These are phyloP conservation scores for Ballota nigra DNA, from an alignment of 257 asterid genomes.

Conservation along the genomic window DNA sequence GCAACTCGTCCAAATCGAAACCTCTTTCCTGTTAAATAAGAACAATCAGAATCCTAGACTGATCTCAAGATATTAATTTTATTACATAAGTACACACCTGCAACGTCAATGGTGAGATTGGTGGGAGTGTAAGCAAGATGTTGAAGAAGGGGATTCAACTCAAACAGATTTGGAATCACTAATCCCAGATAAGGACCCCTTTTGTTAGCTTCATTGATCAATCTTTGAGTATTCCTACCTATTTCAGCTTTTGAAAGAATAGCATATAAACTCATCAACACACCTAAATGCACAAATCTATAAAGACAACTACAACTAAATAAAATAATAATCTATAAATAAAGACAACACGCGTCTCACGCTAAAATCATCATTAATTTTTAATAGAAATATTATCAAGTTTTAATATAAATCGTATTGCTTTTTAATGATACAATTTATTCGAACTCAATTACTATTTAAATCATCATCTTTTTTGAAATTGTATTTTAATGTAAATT, in stretches of 20 bases:
- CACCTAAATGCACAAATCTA: background rate
- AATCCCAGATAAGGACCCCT: constrained; percentile 54
- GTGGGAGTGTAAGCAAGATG: constrained; percentile 38
- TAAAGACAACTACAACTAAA: no score
- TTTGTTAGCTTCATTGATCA: constrained; percentile 36
- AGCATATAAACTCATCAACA: background rate
- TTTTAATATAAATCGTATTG: no score
- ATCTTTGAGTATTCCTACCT: constrained; percentile 18
- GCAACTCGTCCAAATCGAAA: constrained; percentile 47
- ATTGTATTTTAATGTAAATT: no score
- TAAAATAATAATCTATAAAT: no score
- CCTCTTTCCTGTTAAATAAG: constrained; percentile 35
- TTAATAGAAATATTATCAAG: no score
- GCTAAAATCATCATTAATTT: no score
- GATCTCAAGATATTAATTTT: no score
- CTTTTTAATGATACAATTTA: no score
- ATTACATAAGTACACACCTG: constrained; percentile 18
- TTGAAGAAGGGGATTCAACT: constrained; percentile 54
- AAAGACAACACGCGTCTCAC: no score
- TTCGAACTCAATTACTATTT: no score
- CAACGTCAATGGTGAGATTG: constrained; percentile 37
- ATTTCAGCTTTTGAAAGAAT: background rate
- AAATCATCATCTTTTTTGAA: no score
- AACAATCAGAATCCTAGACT: no score
- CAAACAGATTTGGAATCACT: constrained; percentile 52